Percentiles rank a stretch among this genome's conserved stretches.
Evolutionary conservation across 75 land plant species (phyloP).

Genomic region (Larix kaempferi): DNA sequence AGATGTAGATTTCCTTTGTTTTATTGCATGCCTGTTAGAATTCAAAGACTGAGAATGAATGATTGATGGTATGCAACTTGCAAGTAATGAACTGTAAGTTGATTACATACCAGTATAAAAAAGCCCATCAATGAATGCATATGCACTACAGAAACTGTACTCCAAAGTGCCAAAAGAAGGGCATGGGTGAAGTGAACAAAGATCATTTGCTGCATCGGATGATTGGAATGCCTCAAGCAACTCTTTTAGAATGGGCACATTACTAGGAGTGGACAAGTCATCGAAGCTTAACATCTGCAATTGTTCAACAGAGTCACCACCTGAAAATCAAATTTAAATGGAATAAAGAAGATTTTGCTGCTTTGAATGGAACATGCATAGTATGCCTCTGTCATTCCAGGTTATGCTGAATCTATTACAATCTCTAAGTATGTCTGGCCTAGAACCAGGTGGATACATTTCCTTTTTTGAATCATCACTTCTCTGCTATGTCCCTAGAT

Average conservation of each 20-base stretch:
- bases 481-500: no score
- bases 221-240: conserved; percentile 69
- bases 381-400: no score
- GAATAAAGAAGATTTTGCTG: conserved; percentile 2
- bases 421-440: no score
- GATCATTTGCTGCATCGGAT: conserved; percentile 16
- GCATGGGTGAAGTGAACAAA: conserved; percentile 28
- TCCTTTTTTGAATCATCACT: no score
- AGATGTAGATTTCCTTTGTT: not conserved
- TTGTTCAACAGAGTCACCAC: not conserved
- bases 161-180: conserved; percentile 55
- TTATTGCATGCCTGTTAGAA: not conserved
- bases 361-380: not conserved
- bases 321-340: not conserved
- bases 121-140: conserved; percentile 52
- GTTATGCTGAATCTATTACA: no score
- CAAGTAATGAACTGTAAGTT: not conserved
- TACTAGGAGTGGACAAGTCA: conserved; percentile 25
- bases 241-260: conserved; percentile 37
- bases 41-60: not conserved
- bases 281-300: conserved; percentile 56
- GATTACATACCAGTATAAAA: conserved; percentile 47
- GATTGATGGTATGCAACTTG: not conserved
- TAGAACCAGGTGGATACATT: not conserved
- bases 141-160: conserved; percentile 58